A percentile compares a stretch with the other conserved stretches of the same genome.
These are phyloP conservation scores for Lachancea meyersii DNA, from an alignment of 805 yeast genomes.

Conservation along the genomic window DNA sequence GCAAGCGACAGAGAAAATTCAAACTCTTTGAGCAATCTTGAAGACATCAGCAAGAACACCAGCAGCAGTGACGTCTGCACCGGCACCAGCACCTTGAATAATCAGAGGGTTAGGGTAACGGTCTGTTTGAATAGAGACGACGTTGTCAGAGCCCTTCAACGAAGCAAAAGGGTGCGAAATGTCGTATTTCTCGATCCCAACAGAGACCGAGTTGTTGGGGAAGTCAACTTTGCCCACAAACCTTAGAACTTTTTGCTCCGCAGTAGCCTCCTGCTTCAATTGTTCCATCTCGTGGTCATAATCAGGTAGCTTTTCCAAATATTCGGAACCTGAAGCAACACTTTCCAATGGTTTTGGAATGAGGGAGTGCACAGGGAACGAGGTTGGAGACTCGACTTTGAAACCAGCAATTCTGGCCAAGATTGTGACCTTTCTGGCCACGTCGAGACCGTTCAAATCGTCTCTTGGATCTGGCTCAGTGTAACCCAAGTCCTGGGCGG, in stretches of 20 bases:
- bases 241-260: conserved; percentile 81
- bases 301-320: conserved; percentile 70
- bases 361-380: conserved; percentile 90
- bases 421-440: conserved; percentile 96
- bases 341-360: conserved; percentile 83
- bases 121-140: conserved; percentile 82
- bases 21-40: conserved; percentile 81
- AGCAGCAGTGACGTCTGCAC: conserved; percentile 69
- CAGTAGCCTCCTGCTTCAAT: conserved; percentile 73
- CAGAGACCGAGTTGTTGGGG: conserved; percentile 60
- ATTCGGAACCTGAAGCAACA: conserved; percentile 67
- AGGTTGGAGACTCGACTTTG: conserved; percentile 74
- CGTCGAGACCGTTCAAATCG: conserved; percentile 95
- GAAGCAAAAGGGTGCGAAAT: conserved; percentile 93
- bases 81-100: conserved; percentile 97
- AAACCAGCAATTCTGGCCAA: conserved; percentile 90
- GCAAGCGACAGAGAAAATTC: conserved; percentile 1
- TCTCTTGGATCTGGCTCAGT: conserved; percentile 99
- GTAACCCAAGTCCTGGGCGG: conserved; percentile 88
- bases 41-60: conserved; percentile 94
- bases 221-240: conserved; percentile 90
- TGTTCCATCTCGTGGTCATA: conserved; percentile 75
- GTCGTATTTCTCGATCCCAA: conserved; percentile 83
- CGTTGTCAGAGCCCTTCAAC: conserved; percentile 93
- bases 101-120: conserved; percentile 91